Conservation (phyloP, 768 basidiomycete species). For the Phlebiopsis gigantea region DNA sequence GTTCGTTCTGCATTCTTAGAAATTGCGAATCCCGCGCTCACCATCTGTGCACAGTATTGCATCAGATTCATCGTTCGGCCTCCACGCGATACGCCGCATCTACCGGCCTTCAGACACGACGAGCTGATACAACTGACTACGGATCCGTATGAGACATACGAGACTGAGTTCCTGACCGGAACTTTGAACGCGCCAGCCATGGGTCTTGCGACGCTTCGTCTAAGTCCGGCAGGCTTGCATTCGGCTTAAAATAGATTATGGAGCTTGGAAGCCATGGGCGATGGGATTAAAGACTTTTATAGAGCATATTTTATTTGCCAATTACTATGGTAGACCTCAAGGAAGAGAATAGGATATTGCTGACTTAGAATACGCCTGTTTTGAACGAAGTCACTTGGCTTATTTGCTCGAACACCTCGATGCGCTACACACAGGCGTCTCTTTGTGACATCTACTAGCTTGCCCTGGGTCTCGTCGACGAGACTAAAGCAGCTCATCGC, state of each 20-base stretch:
- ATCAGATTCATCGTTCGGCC: slow-evolving; percentile 31
- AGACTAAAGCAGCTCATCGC: background rate
- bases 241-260: background rate
- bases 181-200: slow-evolving; percentile 37
- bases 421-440: background rate
- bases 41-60: slow-evolving; percentile 28
- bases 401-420: background rate
- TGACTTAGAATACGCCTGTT: background rate
- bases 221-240: background rate
- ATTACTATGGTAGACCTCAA: background rate
- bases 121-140: slow-evolving; percentile 33
- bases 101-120: slow-evolving; percentile 34
- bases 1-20: slow-evolving; percentile 19
- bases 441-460: background rate
- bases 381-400: background rate
- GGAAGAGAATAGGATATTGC: background rate
- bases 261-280: background rate
- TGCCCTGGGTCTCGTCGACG: background rate
- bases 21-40: background rate
- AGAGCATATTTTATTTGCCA: background rate
- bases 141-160: slow-evolving; percentile 34
- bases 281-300: background rate
- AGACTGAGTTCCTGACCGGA: slow-evolving; percentile 33
- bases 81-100: slow-evolving; percentile 24
- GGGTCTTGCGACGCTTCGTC: slow-evolving; percentile 24